Percentiles rank a stretch among this genome's conserved stretches.
Evolutionary conservation across 208 protist genomes (phyloP).

Genomic region (Endotrypanum monterogeii): DNA sequence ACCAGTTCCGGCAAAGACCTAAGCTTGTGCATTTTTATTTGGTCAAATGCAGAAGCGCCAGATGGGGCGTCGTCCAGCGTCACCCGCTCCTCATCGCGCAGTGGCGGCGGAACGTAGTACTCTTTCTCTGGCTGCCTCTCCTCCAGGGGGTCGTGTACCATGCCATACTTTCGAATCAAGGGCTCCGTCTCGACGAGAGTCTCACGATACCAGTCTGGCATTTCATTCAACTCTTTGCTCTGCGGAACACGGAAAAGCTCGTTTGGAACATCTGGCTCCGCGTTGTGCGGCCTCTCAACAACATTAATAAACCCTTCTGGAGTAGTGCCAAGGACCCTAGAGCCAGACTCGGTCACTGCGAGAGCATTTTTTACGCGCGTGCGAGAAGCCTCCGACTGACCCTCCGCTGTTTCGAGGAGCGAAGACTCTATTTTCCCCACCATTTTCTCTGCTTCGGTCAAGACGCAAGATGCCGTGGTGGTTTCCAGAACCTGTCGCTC

Average conservation of each 20-base stretch:
- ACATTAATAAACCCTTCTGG: slow-evolving; percentile 59
- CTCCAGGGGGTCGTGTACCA: slow-evolving; percentile 85
- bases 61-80: slow-evolving; percentile 73
- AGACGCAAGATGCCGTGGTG: not conserved
- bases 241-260: slow-evolving; percentile 76
- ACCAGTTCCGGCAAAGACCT: slow-evolving; percentile 77
- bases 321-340: not conserved
- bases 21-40: slow-evolving; percentile 80
- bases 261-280: slow-evolving; percentile 72
- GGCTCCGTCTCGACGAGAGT: slow-evolving; percentile 80
- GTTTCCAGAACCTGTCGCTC: slow-evolving; percentile 33
- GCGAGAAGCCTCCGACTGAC: not conserved
- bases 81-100: slow-evolving; percentile 63
- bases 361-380: not conserved
- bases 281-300: slow-evolving; percentile 44
- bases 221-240: slow-evolving; percentile 50
- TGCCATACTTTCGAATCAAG: slow-evolving; percentile 75
- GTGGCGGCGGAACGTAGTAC: slow-evolving; percentile 69
- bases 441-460: slow-evolving; percentile 22
- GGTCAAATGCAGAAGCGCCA: slow-evolving; percentile 84
- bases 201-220: slow-evolving; percentile 84
- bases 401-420: slow-evolving; percentile 9
- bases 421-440: slow-evolving; percentile 32
- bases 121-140: slow-evolving; percentile 26
- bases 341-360: not conserved